These are phyloP conservation scores for Pistacia integerrima DNA, from an alignment of 345 rosid species.

Conservation along the genomic window DNA sequence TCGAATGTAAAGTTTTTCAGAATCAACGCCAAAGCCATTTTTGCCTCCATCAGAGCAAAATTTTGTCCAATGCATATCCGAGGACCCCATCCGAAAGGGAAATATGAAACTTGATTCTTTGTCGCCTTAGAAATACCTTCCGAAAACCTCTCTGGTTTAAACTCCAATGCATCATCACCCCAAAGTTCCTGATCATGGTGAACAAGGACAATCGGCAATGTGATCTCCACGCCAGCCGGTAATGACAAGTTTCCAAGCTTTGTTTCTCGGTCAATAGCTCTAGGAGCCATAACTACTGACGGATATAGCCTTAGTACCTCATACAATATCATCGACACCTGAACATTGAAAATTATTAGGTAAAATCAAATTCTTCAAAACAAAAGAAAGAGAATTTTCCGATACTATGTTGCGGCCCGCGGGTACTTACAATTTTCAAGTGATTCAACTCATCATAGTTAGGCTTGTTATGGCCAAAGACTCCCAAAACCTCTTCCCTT, in stretches of 20 bases:
- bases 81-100: slow-evolving; percentile 36
- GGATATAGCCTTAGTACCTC: slow-evolving; percentile 51
- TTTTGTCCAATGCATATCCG: slow-evolving; percentile 38
- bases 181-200: slow-evolving; percentile 36
- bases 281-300: slow-evolving; percentile 3
- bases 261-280: slow-evolving; percentile 24
- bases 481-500: slow-evolving; percentile 57
- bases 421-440: slow-evolving; percentile 47
- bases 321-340: slow-evolving; percentile 38
- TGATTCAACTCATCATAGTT: slow-evolving; percentile 33
- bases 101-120: slow-evolving; percentile 18
- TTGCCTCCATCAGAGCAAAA: slow-evolving; percentile 28
- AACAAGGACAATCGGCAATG: slow-evolving; percentile 25
- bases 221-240: slow-evolving; percentile 26
- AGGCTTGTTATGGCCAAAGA: slow-evolving; percentile 40
- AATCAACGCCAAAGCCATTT: slow-evolving; percentile 24
- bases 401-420: background rate
- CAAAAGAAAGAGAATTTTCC: no score
- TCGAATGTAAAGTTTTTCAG: slow-evolving; percentile 24
- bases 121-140: slow-evolving; percentile 37
- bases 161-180: slow-evolving; percentile 40
- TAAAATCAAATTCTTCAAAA: background rate
- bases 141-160: slow-evolving; percentile 39
- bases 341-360: background rate
- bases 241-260: slow-evolving; percentile 28